Base-by-base conservation (phyloP, 2,329 filamentous ascomycete genomes). In the Aspergillus floridensis region DNA sequence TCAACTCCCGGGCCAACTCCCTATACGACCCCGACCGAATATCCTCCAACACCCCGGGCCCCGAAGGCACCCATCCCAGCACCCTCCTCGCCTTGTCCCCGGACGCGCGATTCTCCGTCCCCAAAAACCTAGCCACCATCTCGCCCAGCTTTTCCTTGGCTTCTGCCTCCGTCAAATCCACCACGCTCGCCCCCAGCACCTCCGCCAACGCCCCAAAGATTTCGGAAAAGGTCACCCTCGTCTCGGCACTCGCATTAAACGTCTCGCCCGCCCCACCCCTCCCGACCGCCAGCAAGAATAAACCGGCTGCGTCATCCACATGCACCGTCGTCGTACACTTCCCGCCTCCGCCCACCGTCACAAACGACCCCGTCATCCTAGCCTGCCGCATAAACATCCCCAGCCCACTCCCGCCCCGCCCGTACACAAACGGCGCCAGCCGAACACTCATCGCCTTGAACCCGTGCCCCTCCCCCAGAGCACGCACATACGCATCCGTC, bases 361-460 rank as follows among this genome's bases (percentile, higher is more conserved):
- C 66, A 10, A 35, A 3, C 32, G 32, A 35, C 26, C 26, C 26
- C 26, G 26, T 29, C 26, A 3, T 57, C 2, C 63, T 50, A 2
- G 76, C 76, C 5, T 68, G 49, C 11, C 60, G 56, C 53, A 66
- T 59, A 3, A 61, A 53, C 11, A 21, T 53, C 70, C 71, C 2
- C 63, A 61, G 49, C 73, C 67, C 12, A 70, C 73, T 5, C 68
- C 57, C 5, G 11, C 44, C 57, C 1, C 60, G 64, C 3, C 74
- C 79, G 56, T 80, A 77, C 1, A 72, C 72, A 5, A 71, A 74
- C 3, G 77, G 76, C 1, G 78, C 62, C 0, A 80, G 71, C 0
- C 79, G 74, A 11, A 80, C 61, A 1, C 75, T 68, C n/a, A 63
- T 64, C 0, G 69, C 67, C 0, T 73, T 70, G 2, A 81, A 66